Evolutionary conservation across 176 grass and related monocot species (phyloP).

Genomic region (Poa pratensis): DNA sequence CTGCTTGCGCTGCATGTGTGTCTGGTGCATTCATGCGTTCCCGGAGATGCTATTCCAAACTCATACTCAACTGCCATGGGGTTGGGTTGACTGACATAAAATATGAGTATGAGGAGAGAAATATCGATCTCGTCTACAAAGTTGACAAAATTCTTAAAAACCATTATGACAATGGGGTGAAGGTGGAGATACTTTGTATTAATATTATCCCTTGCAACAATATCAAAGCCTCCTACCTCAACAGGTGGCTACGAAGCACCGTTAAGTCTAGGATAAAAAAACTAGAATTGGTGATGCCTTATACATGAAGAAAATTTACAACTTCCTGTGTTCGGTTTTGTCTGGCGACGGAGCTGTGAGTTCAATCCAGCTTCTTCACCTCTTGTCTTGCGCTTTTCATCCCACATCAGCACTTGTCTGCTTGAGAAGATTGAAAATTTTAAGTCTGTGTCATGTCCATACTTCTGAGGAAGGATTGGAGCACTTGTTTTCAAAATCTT

Average conservation of each 20-base stretch:
- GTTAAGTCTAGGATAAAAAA: background rate
- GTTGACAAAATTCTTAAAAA: slow-evolving; percentile 9
- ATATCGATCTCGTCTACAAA: background rate
- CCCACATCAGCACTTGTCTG: background rate
- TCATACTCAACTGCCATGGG: background rate
- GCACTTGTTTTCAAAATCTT: background rate
- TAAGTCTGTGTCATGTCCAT: background rate
- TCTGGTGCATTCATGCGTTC: background rate
- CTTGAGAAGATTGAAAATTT: background rate
- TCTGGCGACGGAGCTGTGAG: background rate
- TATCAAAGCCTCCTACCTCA: background rate
- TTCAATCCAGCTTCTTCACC: background rate
- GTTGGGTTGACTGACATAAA: background rate
- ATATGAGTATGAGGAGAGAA: background rate
- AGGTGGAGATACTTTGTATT: background rate
- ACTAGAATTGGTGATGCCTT: background rate
- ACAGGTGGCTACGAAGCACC: background rate
- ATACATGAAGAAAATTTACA: background rate
- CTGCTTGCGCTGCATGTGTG: background rate
- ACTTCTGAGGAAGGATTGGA: background rate
- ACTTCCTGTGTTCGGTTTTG: background rate
- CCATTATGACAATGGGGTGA: background rate
- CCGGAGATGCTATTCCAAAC: slow-evolving; percentile 14
- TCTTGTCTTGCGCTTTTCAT: background rate
- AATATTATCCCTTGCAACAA: background rate